Conservation (phyloP, 2,329 filamentous ascomycete genomes). For the Sclerotinia spermophila region DNA sequence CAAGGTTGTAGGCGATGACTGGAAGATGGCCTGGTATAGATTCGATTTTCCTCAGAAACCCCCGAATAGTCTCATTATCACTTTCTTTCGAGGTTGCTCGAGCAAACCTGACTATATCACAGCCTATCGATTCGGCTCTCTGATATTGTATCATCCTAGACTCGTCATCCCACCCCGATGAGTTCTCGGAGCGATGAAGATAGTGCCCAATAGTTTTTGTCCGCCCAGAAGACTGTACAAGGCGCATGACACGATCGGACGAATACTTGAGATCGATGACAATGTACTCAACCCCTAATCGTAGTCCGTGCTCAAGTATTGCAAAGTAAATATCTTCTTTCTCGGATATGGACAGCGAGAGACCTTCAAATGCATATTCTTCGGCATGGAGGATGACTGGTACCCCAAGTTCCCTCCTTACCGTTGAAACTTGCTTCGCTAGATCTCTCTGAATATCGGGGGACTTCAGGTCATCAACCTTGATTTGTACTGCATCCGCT, state of each 20-base stretch:
- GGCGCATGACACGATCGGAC: slow-evolving; percentile 43
- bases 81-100: slow-evolving; percentile 47
- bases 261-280: slow-evolving; percentile 58
- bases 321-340: slow-evolving; percentile 47
- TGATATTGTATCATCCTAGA: slow-evolving; percentile 48
- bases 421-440: slow-evolving; percentile 53
- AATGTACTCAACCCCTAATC: slow-evolving; percentile 62
- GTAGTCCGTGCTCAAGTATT: slow-evolving; percentile 59
- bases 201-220: slow-evolving; percentile 54
- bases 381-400: slow-evolving; percentile 58
- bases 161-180: slow-evolving; percentile 47
- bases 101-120: slow-evolving; percentile 53
- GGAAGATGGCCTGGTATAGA: slow-evolving; percentile 31
- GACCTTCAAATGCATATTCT: slow-evolving; percentile 39
- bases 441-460: slow-evolving; percentile 47
- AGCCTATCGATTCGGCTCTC: slow-evolving; percentile 48
- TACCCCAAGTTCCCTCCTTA: slow-evolving; percentile 52
- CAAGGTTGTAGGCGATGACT: slow-evolving; percentile 54
- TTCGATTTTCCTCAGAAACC: slow-evolving; percentile 32
- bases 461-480: slow-evolving; percentile 53
- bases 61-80: slow-evolving; percentile 45
- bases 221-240: slow-evolving; percentile 47
- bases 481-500: slow-evolving; percentile 57
- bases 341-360: slow-evolving; percentile 26
- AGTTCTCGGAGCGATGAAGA: slow-evolving; percentile 37